Base-by-base conservation (phyloP, 2,329 filamentous ascomycete genomes). In the Colletotrichum liaoningense region DNA sequence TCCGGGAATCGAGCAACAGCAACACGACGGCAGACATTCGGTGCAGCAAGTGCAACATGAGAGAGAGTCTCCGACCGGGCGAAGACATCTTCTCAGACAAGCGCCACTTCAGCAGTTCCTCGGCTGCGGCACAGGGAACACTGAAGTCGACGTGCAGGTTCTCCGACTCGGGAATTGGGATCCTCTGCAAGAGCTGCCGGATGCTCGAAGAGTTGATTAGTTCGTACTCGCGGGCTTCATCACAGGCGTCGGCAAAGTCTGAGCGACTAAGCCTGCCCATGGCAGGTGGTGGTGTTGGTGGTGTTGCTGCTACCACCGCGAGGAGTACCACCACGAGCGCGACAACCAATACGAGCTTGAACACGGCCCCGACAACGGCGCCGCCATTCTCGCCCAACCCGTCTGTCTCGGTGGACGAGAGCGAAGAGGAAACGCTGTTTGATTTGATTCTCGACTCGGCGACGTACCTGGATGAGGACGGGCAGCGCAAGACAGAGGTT, bases 31-130 rank as follows among this genome's bases (percentile, higher is more conserved):
- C 19, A 49, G 71, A 73, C 11, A 73, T 73, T 6, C 60, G 71
- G 9, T 73, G 71, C 56, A 73, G 71, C 55, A 73, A 73, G 19
- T 73, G 71, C 49, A 71, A 73, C 62, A 73, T 73, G 67, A 55
- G 71, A 24, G 67, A 67, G 1, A 66, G 60, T 8, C 71, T 73
- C 26, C 71, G 67, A 4, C 62, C 71, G 1, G 33, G 70, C 35
- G 67, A 73, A 24, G 55, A 66, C 8, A 35, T 73, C 2, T 73
- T 73, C 28, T 28, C 46, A 16, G 46, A 62, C 5, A 12, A 49
- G 42, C 7, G 42, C 33, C 49, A 26, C 7, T 4, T 71, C 60
- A 62, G 67, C 24, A 56, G 14, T 16, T 22, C 35, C 6, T 46
- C 38, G 4, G 38, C 38, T 26, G n/a, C 67, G 2, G 54, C 28